Evolutionary conservation across 257 asterid species (phyloP).

Genomic region (Cruciata laevipes): DNA sequence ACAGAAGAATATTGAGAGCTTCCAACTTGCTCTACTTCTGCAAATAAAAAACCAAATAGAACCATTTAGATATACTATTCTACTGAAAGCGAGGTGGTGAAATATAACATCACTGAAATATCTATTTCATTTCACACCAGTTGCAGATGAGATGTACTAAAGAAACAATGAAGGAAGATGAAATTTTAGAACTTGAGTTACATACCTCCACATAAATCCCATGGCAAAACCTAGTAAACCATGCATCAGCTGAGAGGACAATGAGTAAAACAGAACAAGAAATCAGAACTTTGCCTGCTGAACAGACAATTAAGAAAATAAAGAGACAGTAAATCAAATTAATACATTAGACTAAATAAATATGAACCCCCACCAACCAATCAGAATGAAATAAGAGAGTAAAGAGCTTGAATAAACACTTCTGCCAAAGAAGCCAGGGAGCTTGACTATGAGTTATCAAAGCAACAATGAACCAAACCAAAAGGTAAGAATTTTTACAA

Average conservation of each 20-base stretch:
- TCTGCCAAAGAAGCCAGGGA: neutral
- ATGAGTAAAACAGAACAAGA: neutral
- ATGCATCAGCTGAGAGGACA: conserved; percentile 62
- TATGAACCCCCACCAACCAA: neutral
- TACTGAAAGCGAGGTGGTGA: too few species aligned
- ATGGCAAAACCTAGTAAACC: conserved; percentile 83
- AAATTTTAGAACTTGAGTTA: neutral
- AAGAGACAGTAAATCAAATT: neutral
- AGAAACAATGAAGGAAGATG: too few species aligned
- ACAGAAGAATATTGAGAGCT: conserved; percentile 64
- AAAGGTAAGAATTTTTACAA: neutral
- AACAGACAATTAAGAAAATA: neutral
- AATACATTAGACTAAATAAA: neutral
- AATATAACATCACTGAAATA: neutral
- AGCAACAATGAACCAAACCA: conserved; percentile 7
- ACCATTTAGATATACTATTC: neutral
- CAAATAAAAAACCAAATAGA: neutral
- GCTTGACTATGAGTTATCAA: neutral
- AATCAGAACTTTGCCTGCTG: neutral
- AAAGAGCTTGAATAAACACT: neutral
- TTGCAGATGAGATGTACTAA: neutral
- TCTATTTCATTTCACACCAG: neutral
- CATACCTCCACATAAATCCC: conserved; percentile 95
- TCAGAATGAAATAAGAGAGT: neutral
- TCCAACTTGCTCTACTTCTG: conserved; percentile 73